Evolutionary conservation across 495 filamentous ascomycete species (phyloP).

Genomic region (Aspergillus saccharolyticus): DNA sequence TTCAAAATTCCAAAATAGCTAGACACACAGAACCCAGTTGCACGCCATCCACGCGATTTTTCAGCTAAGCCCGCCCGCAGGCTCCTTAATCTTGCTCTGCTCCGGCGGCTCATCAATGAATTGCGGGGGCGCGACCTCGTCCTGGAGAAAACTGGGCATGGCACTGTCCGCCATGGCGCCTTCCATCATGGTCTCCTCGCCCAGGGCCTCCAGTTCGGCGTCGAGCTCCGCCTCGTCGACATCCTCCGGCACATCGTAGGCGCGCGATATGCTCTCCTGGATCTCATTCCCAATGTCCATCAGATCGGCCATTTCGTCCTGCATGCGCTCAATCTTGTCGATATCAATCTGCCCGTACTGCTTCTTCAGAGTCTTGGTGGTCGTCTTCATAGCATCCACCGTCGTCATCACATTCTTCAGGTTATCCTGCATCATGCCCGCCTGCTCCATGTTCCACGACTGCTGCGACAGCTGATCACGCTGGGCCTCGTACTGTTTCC

Average conservation of each 20-base stretch:
- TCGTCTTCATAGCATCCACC: constrained; percentile 93
- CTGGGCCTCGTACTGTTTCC: constrained; percentile 92
- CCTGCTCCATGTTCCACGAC: constrained; percentile 99
- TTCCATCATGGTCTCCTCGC: constrained; percentile 80
- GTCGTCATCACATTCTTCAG: constrained; percentile 98
- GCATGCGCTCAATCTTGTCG: constrained; percentile 94
- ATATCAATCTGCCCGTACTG: constrained; percentile 97
- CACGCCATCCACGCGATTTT: background rate
- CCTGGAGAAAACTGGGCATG: constrained; percentile 82
- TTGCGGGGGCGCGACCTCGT: constrained; percentile 70
- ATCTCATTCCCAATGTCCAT: constrained; percentile 99
- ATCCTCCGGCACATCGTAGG: constrained; percentile 95
- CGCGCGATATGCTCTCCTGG: constrained; percentile 87
- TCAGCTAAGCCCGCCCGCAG: constrained; percentile 39
- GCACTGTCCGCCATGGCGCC: constrained; percentile 53
- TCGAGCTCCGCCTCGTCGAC: constrained; percentile 97
- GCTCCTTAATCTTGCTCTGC: constrained; percentile 72
- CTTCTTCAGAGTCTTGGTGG: constrained; percentile 86
- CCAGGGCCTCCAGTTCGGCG: constrained; percentile 90
- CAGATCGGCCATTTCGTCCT: constrained; percentile 98
- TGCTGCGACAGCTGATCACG: constrained; percentile 92
- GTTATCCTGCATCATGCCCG: constrained; percentile 98
- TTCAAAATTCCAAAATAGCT: constrained; percentile 10
- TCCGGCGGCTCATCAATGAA: constrained; percentile 83
- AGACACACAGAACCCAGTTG: constrained; percentile 3